phyloP scores from a whole-genome alignment of 805 yeast species.

The Candida tammaniensis region DNA sequence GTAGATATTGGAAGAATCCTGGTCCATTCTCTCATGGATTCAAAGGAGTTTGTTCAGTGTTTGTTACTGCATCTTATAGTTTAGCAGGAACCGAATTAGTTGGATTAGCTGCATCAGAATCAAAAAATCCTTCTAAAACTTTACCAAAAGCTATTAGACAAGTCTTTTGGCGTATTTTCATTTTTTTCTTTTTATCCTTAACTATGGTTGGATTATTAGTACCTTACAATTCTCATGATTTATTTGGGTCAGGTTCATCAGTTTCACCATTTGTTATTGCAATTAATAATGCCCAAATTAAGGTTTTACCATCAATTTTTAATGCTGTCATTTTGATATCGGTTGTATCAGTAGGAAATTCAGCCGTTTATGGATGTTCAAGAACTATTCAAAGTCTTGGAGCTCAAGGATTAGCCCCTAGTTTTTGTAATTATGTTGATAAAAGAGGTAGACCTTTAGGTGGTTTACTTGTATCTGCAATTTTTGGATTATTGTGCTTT shows the following conservation, averaged over 20 bases:
- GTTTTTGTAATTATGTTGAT: constrained; percentile 37
- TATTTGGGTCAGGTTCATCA: constrained; percentile 45
- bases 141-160: constrained; percentile 43
- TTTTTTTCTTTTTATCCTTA: constrained; percentile 35
- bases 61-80: constrained; percentile 36
- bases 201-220: constrained; percentile 37
- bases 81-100: constrained; percentile 38
- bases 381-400: constrained; percentile 68
- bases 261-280: constrained; percentile 81
- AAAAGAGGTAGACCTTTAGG: constrained; percentile 41
- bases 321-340: constrained; percentile 73
- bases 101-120: constrained; percentile 39
- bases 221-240: constrained; percentile 49
- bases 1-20: constrained; percentile 26
- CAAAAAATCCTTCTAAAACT: constrained; percentile 35
- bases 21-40: constrained; percentile 38
- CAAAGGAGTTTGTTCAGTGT: constrained; percentile 37
- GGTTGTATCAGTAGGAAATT: constrained; percentile 74
- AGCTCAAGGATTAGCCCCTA: constrained; percentile 70
- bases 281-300: constrained; percentile 57
- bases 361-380: constrained; percentile 71
- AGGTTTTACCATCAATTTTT: constrained; percentile 67
- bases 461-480: constrained; percentile 29
- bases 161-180: constrained; percentile 42
- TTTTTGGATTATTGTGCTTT: constrained; percentile 40